These are phyloP conservation scores for Aspergillus proliferans DNA, from an alignment of 2,329 filamentous ascomycete genomes.

Conservation along the genomic window DNA sequence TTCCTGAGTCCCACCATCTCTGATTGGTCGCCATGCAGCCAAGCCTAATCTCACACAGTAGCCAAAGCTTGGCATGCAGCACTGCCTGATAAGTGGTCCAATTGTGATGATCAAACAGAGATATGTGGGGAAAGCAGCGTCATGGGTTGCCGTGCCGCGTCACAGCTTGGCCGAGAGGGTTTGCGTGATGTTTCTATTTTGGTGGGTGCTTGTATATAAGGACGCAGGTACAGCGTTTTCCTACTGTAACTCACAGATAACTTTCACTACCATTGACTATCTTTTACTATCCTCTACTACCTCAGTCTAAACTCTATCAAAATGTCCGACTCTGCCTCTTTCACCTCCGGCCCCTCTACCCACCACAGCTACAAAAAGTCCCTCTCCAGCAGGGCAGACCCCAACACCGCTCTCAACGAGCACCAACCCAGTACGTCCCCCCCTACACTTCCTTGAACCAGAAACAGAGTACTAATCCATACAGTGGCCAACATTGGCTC, in stretches of 20 bases:
- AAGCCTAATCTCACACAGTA: no score
- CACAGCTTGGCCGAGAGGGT: background rate
- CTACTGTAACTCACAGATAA: background rate
- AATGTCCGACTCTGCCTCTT: background rate
- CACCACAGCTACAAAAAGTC: conserved; percentile 17
- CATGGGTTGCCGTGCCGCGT: background rate
- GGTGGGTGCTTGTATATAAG: background rate
- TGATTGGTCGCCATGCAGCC: no score
- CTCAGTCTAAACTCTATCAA: background rate
- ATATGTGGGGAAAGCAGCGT: background rate
- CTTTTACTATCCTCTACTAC: background rate
- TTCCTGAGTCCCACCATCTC: no score
- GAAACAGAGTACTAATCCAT: background rate
- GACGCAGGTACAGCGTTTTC: background rate
- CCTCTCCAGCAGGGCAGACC: conserved; percentile 74
- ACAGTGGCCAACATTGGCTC: conserved; percentile 18
- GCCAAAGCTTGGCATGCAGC: background rate
- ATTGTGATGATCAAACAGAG: no score
- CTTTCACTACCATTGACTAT: background rate
- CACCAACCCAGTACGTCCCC: conserved; percentile 68
- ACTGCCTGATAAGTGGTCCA: background rate
- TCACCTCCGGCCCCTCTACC: background rate
- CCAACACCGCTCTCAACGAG: conserved; percentile 75
- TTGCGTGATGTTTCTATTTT: background rate
- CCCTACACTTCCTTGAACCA: background rate